Percentiles rank a stretch among this genome's conserved stretches.
These are phyloP conservation scores for Stagonosporopsis chrysanthemi DNA, from an alignment of 2,329 filamentous ascomycete species.

Conservation along the genomic window DNA sequence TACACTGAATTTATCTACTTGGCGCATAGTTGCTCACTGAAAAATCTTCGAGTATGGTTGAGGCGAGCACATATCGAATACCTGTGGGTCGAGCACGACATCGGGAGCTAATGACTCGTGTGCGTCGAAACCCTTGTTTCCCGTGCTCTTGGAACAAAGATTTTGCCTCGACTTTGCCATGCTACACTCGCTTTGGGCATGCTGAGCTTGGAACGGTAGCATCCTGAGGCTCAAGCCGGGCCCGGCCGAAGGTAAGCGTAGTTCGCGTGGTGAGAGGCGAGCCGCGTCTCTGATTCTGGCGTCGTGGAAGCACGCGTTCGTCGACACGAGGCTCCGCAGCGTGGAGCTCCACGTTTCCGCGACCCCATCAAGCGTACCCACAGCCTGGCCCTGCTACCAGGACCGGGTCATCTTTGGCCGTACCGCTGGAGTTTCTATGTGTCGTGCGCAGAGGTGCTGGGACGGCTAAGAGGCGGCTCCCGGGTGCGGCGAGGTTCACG, in stretches of 20 bases:
- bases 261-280: background rate
- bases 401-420: background rate
- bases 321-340: conserved; percentile 6
- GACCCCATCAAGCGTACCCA: conserved; percentile 1
- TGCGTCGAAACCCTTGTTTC: conserved; percentile 5
- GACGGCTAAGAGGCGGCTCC: background rate
- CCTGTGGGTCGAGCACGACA: conserved; percentile 36
- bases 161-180: conserved; percentile 10
- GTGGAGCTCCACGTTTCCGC: conserved; percentile 9
- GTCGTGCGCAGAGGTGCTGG: conserved; percentile 1
- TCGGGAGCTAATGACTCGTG: conserved; percentile 21
- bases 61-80: conserved; percentile 17
- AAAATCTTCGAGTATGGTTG: conserved; percentile 27
- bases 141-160: conserved; percentile 5
- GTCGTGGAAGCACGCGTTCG: background rate
- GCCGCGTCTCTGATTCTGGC: background rate
- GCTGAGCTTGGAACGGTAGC: conserved; percentile 2
- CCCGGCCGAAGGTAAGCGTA: conserved; percentile 12
- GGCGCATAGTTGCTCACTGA: background rate
- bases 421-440: conserved; percentile 5
- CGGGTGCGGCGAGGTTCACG: background rate
- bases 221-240: conserved; percentile 16
- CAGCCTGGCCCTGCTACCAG: background rate
- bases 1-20: conserved; percentile 14
- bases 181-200: conserved; percentile 12